Percentiles rank a stretch among this genome's conserved stretches.
phyloP scores from a whole-genome alignment of 345 rosid species.

The Physaria fendleri region DNA sequence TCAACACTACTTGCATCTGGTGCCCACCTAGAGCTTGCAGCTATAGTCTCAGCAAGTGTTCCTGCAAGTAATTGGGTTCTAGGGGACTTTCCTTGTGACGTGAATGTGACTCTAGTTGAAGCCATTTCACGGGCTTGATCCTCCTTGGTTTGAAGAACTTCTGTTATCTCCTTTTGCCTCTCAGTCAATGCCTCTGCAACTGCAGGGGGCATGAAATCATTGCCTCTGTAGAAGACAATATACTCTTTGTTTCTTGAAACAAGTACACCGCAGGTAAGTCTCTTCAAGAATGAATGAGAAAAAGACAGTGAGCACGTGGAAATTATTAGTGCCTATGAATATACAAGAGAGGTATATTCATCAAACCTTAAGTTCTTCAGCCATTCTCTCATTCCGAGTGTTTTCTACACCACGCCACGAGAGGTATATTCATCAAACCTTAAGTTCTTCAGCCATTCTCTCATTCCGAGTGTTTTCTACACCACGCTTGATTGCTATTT shows the following conservation, averaged over 20 bases:
- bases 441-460: conserved; percentile 92
- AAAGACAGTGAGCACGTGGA: conserved; percentile 4
- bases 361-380: conserved; percentile 83
- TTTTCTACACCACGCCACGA: conserved; percentile 75
- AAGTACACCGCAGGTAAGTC: conserved; percentile 75
- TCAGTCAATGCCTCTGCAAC: conserved; percentile 53
- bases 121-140: conserved; percentile 61
- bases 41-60: conserved; percentile 78
- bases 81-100: conserved; percentile 33
- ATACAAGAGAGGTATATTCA: no score
- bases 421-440: conserved; percentile 48
- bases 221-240: conserved; percentile 88
- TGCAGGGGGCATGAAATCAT: conserved; percentile 80
- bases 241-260: conserved; percentile 85
- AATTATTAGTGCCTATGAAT: neutral
- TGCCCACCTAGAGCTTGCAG: conserved; percentile 80
- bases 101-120: conserved; percentile 20
- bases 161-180: conserved; percentile 42
- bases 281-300: conserved; percentile 40
- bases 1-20: conserved; percentile 47
- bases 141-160: conserved; percentile 63
- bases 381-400: conserved; percentile 89
- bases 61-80: conserved; percentile 60
- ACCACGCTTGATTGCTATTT: conserved; percentile 89
- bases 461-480: conserved; percentile 77